Evolutionary conservation across 192 early-diverging fungal species (phyloP).

Genomic region (Coemansia sp.): DNA sequence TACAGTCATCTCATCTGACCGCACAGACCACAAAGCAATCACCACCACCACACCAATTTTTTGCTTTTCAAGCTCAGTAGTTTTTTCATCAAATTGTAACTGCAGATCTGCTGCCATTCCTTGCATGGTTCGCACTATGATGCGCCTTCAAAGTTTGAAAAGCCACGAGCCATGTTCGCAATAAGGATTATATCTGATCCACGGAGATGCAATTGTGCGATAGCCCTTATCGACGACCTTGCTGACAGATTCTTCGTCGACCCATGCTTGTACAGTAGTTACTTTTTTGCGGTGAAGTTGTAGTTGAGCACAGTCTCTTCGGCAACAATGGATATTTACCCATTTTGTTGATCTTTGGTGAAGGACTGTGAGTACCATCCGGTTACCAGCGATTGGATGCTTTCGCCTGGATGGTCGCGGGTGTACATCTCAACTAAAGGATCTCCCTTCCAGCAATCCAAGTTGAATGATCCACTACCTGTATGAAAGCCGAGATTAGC

Average conservation of each 20-base stretch:
- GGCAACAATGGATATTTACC: constrained; percentile 77
- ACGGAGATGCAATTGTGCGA: constrained; percentile 62
- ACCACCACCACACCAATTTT: constrained; percentile 67
- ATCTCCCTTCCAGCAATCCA: constrained; percentile 67
- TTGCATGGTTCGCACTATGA: constrained; percentile 79
- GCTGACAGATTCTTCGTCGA: constrained; percentile 58
- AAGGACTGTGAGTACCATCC: constrained; percentile 38
- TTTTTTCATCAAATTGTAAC: constrained; percentile 61
- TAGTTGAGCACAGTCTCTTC: constrained; percentile 68
- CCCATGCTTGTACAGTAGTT: constrained; percentile 73
- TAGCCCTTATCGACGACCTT: constrained; percentile 64
- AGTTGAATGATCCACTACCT: constrained; percentile 69
- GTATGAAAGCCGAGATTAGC: constrained; percentile 69
- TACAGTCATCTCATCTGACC: constrained; percentile 57
- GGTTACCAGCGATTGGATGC: constrained; percentile 34
- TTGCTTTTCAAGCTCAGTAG: constrained; percentile 52
- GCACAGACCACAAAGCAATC: constrained; percentile 72
- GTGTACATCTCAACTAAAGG: constrained; percentile 44
- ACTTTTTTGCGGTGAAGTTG: constrained; percentile 58
- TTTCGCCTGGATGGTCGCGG: constrained; percentile 50
- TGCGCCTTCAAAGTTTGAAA: constrained; percentile 59
- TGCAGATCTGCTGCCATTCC: constrained; percentile 71
- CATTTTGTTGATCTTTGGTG: constrained; percentile 47
- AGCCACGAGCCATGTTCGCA: constrained; percentile 78
- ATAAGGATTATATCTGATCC: constrained; percentile 69